These are phyloP conservation scores for Drosera spatulata DNA, from an alignment of 179 eudicot species.

Conservation along the genomic window DNA sequence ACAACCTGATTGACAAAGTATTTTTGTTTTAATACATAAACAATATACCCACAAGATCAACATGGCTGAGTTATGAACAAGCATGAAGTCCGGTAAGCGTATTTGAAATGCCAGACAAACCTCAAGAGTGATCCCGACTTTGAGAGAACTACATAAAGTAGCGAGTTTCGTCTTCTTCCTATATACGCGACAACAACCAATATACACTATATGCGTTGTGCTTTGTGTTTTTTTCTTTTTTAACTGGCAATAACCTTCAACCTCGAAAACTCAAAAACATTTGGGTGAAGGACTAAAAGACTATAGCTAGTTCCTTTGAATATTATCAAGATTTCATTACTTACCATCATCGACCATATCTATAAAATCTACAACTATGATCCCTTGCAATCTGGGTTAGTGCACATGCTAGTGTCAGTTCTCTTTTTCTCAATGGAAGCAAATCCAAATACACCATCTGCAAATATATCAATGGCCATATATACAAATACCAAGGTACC, in stretches of 20 bases:
- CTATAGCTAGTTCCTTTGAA: conserved; percentile 49
- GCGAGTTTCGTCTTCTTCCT: conserved; percentile 76
- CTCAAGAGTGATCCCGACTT: conserved; percentile 89
- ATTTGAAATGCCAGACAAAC: conserved; percentile 21
- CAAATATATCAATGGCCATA: neutral
- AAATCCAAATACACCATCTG: conserved; percentile 5
- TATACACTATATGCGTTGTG: conserved; percentile 11
- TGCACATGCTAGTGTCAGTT: no score
- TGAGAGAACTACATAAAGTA: conserved; percentile 78
- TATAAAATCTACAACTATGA: conserved; percentile 55
- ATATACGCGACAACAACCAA: conserved; percentile 70
- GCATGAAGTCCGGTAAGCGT: no score
- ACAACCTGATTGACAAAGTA: no score
- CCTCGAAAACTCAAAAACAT: no score
- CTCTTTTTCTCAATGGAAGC: no score
- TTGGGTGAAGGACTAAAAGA: conserved; percentile 5
- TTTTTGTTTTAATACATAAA: no score
- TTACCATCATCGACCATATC: no score
- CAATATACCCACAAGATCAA: no score
- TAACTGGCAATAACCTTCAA: no score
- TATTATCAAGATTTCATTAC: conserved; percentile 60
- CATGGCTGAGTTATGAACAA: no score
- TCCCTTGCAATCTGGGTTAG: conserved; percentile 74
- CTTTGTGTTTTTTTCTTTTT: no score
- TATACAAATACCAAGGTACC: conserved; percentile 22